Percentiles rank a stretch among this genome's conserved stretches.
Evolutionary conservation across 306 rosid genomes (phyloP).

Genomic region (Fragaria ananassa): DNA sequence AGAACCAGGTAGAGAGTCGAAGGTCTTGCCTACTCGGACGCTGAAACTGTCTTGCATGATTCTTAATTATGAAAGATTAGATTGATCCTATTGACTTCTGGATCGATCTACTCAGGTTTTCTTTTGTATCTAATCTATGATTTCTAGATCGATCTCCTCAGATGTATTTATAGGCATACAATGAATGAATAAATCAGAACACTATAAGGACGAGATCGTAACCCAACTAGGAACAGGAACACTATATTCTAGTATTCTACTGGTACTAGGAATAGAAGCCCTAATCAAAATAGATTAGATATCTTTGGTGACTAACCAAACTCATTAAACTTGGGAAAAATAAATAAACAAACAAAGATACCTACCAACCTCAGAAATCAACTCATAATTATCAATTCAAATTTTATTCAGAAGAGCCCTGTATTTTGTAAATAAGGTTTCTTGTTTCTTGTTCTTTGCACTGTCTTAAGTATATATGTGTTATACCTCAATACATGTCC

Average conservation of each 20-base stretch:
- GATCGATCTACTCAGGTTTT: background rate
- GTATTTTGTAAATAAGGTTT: no score
- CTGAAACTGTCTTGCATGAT: background rate
- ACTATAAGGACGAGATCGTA: background rate
- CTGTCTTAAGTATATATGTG: no score
- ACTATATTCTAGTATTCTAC: background rate
- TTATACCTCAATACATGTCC: background rate
- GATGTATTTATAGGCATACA: background rate
- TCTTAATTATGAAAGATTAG: background rate
- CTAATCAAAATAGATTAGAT: background rate
- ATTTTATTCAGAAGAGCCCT: no score
- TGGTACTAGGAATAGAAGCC: background rate
- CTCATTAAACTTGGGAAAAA: no score
- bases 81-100: background rate
- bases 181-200: background rate
- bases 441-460: no score
- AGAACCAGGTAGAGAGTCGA: background rate
- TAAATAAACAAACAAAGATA: no score
- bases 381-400: no score
- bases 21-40: background rate
- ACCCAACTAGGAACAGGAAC: background rate
- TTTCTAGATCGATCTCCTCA: background rate
- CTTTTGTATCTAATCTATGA: background rate
- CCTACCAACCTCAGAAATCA: no score
- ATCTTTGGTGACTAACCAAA: background rate